A percentile compares a stretch with the other conserved stretches of the same genome.
These are phyloP conservation scores for Encephalitozoon romaleae DNA, from an alignment of 371 early-diverging fungal genomes.

Conservation along the genomic window DNA sequence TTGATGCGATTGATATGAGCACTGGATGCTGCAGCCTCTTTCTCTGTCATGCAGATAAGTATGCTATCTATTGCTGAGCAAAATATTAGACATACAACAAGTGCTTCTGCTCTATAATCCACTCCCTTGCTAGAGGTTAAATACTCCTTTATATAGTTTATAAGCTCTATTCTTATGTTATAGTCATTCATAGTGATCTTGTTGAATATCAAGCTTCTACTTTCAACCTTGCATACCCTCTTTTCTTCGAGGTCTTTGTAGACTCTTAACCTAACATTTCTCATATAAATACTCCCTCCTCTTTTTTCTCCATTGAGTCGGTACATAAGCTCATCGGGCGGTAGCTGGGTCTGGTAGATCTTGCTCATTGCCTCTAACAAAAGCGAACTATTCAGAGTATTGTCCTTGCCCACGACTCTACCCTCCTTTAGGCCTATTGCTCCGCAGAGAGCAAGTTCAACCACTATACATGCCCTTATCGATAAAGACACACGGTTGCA, in stretches of 20 bases:
- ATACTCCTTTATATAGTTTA: slow-evolving; percentile 11
- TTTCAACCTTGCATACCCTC: slow-evolving; percentile 6
- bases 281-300: slow-evolving; percentile 12
- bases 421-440: neutral
- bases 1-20: neutral
- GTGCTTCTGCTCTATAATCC: neutral
- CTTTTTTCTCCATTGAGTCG: slow-evolving; percentile 42
- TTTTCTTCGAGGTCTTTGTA: slow-evolving; percentile 21
- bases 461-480: slow-evolving; percentile 19
- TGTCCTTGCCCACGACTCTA: neutral
- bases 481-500: slow-evolving; percentile 26
- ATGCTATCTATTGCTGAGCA: slow-evolving; percentile 33
- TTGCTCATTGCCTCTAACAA: slow-evolving; percentile 8
- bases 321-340: slow-evolving; percentile 4
- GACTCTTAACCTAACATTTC: slow-evolving; percentile 28
- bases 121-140: neutral
- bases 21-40: neutral
- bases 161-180: slow-evolving; percentile 12
- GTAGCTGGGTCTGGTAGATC: neutral
- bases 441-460: slow-evolving; percentile 26
- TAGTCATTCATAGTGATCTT: slow-evolving; percentile 23
- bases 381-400: neutral
- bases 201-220: slow-evolving; percentile 11
- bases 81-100: slow-evolving; percentile 30
- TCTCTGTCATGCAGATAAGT: slow-evolving; percentile 17